These are phyloP conservation scores for Elsinoe fawcettii DNA, from an alignment of 2,329 filamentous ascomycete species.

Conservation along the genomic window DNA sequence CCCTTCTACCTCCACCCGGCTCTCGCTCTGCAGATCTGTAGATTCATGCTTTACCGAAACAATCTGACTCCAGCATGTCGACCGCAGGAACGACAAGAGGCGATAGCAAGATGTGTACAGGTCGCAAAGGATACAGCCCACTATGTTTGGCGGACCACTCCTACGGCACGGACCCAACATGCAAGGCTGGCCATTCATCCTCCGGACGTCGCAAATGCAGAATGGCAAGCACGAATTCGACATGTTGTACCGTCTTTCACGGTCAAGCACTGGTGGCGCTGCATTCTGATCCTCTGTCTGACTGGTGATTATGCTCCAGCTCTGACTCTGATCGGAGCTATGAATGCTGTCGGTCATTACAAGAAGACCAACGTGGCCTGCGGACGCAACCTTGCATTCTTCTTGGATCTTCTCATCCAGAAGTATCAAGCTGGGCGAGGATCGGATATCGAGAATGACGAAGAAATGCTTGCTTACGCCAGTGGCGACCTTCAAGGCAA, in stretches of 20 bases:
- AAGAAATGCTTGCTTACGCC: slow-evolving; percentile 80
- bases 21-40: slow-evolving; percentile 70
- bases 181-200: slow-evolving; percentile 23
- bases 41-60: slow-evolving; percentile 80
- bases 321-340: slow-evolving; percentile 62
- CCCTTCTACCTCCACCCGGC: slow-evolving; percentile 67
- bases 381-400: slow-evolving; percentile 75
- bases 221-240: slow-evolving; percentile 52
- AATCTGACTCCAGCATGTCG: slow-evolving; percentile 71
- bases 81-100: slow-evolving; percentile 56
- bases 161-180: slow-evolving; percentile 23
- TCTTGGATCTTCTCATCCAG: slow-evolving; percentile 59
- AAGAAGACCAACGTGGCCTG: slow-evolving; percentile 69
- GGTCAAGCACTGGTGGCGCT: slow-evolving; percentile 81
- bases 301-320: slow-evolving; percentile 66
- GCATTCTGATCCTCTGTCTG: slow-evolving; percentile 70
- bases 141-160: slow-evolving; percentile 56
- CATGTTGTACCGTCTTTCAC: slow-evolving; percentile 66
- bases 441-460: slow-evolving; percentile 54
- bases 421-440: slow-evolving; percentile 41
- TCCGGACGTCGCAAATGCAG: slow-evolving; percentile 28
- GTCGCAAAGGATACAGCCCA: slow-evolving; percentile 71
- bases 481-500: slow-evolving; percentile 79
- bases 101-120: slow-evolving; percentile 68
- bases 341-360: slow-evolving; percentile 61